Base-by-base conservation (phyloP, 805 yeast species). In the Saturnispora sekii region DNA sequence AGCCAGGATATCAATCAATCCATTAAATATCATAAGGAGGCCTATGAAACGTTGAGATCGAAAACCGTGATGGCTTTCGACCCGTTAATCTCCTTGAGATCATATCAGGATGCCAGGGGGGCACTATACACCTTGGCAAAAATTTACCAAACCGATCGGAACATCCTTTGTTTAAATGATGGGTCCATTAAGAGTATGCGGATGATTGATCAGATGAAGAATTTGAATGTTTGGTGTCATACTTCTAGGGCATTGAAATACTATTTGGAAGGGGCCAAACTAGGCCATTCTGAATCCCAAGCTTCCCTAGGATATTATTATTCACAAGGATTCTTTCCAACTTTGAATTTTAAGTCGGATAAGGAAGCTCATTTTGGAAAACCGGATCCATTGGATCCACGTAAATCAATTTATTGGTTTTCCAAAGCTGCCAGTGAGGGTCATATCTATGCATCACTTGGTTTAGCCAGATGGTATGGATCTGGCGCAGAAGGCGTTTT, bases 391-490 rank as follows among this genome's bases (percentile, higher is more conserved):
- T 66, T 76, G 1, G 77, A 78, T 51, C 71, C 84, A 5, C 66
- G 69, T 44, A 71, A 74, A 49, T 75, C 84, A 8, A 70, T 84
- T 40, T 82, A 82, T 11, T 84, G 90, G 89, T 84, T 83, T 60
- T 67, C 80, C 9, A 68, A 76, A 44, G 81, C 85, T 3, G 86
- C 88, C 39, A 72, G 68, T 36, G 67, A 72, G 48, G 82, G 81
- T 12, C 80, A 81, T 53, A 70, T 81, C 0, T 75, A 79, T 55
- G 80, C 85, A 3, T 82, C 83, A 58, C 67, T 84, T 57, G 86
- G 85, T 0, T 62, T 84, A 32, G 75, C 83, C 48, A 88, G 88
- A 40, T 83, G 90, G 89, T 77, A 79, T 53, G 68, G 83, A 10
- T 78, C 87, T 0, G 94, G 94, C 2, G 77, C 77, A 0, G 44